Conservation (phyloP, 2,329 filamentous ascomycete species). For the Lachnellula occidentalis region DNA sequence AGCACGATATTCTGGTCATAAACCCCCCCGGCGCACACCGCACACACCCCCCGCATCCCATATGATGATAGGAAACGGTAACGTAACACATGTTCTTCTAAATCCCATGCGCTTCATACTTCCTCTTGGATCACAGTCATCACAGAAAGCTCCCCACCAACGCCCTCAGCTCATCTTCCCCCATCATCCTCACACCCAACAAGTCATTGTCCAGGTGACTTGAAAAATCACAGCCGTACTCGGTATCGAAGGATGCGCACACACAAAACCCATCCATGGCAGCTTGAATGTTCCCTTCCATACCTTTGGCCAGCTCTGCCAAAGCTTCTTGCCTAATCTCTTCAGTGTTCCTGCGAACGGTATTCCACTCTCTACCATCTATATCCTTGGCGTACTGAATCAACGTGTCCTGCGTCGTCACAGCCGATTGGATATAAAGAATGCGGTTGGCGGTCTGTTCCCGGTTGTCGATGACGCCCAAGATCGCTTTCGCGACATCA, state of each 20-base stretch:
- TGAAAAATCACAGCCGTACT: slow-evolving; percentile 32
- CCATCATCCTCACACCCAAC: slow-evolving; percentile 29
- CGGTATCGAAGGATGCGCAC: slow-evolving; percentile 23
- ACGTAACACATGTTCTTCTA: too few species aligned
- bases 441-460: slow-evolving; percentile 32
- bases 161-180: slow-evolving; percentile 8
- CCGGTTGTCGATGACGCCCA: slow-evolving; percentile 32
- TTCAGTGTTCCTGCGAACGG: slow-evolving; percentile 22
- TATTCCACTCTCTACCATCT: slow-evolving; percentile 28
- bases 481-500: slow-evolving; percentile 41
- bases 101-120: too few species aligned
- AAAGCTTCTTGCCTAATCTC: slow-evolving; percentile 29
- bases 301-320: slow-evolving; percentile 3
- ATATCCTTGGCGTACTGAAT: slow-evolving; percentile 32
- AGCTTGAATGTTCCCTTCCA: neutral
- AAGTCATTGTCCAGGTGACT: slow-evolving; percentile 32
- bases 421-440: slow-evolving; percentile 33
- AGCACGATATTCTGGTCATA: too few species aligned
- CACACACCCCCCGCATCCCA: too few species aligned
- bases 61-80: too few species aligned
- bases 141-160: neutral
- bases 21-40: too few species aligned
- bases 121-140: neutral
- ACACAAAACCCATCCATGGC: slow-evolving; percentile 29
- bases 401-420: slow-evolving; percentile 34